Percentiles rank a stretch among this genome's conserved stretches.
phyloP scores from a whole-genome alignment of 2,329 filamentous ascomycete species.

The Penicillium sp. region DNA sequence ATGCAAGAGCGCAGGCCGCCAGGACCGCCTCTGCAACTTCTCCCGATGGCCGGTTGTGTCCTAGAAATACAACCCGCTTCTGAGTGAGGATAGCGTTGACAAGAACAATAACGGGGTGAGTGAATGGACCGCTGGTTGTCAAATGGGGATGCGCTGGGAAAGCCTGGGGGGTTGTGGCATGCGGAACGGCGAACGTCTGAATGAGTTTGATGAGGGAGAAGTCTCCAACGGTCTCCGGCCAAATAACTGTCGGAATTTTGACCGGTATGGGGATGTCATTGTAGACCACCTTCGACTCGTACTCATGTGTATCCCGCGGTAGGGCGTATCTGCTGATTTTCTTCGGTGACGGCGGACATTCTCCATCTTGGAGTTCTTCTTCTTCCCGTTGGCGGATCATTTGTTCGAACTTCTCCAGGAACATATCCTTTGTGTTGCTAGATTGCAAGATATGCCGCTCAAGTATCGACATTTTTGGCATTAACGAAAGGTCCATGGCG shows the following conservation, averaged over 20 bases:
- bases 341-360: constrained; percentile 48
- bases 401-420: constrained; percentile 94
- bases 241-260: constrained; percentile 90
- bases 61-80: constrained; percentile 93
- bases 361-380: constrained; percentile 36
- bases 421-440: constrained; percentile 92
- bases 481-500: constrained; percentile 90
- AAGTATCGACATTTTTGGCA: constrained; percentile 79
- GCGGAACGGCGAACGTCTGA: constrained; percentile 83
- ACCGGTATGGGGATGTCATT: constrained; percentile 96
- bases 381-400: constrained; percentile 84
- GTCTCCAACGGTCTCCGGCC: constrained; percentile 94
- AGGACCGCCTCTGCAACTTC: constrained; percentile 98
- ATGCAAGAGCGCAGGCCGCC: constrained; percentile 90
- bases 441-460: constrained; percentile 85
- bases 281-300: constrained; percentile 92
- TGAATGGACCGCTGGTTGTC: constrained; percentile 84
- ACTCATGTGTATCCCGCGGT: constrained; percentile 94
- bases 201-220: constrained; percentile 98
- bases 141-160: constrained; percentile 88
- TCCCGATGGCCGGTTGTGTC: constrained; percentile 90
- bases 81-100: constrained; percentile 94
- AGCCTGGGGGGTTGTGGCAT: constrained; percentile 77
- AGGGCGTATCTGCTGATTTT: constrained; percentile 69
- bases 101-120: constrained; percentile 91